Base-by-base conservation (phyloP, 257 asterid species). In the Misopates orontium region DNA sequence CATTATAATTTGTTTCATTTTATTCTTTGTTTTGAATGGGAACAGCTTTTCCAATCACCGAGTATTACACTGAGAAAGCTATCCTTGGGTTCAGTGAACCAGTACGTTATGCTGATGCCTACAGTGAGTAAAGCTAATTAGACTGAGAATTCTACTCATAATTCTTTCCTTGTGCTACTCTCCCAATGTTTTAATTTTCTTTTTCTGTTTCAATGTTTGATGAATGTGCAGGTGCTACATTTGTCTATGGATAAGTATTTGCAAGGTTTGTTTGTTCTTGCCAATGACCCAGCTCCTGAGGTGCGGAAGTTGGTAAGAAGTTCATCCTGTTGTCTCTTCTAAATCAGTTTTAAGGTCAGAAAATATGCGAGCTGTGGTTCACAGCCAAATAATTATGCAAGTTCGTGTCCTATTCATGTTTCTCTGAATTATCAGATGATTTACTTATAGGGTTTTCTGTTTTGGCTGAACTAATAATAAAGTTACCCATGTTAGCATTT, bases 91-190 rank as follows among this genome's bases (percentile, higher is more conserved):
- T 84, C 96, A 40, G 98, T 94, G 63, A 90, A 94, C 83, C 95
- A 91, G 66, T 94, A 73, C 84, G 81, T 94, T 50, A 91, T 94
- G 97, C 78, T 94, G 73, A 94, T 94, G 99, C 99, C 99, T 55
- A 68, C 75, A 24, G 99, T 91, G 74, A 80, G 94, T 79, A 28
- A 45, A 54, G 68, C 28, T 67, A 52, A 31, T 50, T 50, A 48
- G 58, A 31, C 49, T 67, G 55, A 22, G 41, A 73, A 70, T 59
- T 51, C 40, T 64, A 21, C 20, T 44, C 28, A 56, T 56, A 20
- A 56, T 56, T 49, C 56, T 56, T 39, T 55, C 18, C 22, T 65
- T 62, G 10, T 44, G 66, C 62, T 20, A 42, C 42, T 69, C 54
- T 32, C 47, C 44, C 28, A 36, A 47, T 31, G 48, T 62, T n/a